Base-by-base conservation (phyloP, 2,329 filamentous ascomycete species). In the Colletotrichum tofieldiae region DNA sequence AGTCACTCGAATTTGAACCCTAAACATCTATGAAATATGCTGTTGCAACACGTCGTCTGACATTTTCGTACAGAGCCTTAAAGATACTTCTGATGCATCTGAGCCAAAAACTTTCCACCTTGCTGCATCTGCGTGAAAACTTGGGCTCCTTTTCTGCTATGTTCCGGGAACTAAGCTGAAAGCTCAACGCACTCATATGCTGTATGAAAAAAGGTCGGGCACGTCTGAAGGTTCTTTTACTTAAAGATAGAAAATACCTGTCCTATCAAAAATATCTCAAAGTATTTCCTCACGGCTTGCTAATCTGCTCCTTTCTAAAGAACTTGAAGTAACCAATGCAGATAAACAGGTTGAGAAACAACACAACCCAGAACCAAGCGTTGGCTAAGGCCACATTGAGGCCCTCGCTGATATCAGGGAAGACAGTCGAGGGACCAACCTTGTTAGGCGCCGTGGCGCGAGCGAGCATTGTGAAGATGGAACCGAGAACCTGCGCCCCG, bases 401-500 rank as follows among this genome's bases (percentile, higher is more conserved):
- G 0, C 85, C 84, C 62, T 84, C 83, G 23, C 86, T 86, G 72
- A 92, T 85, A 79, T 91, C 89, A 0, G 91, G 91, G 74, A 91
- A 92, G 26, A 92, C 89, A 6, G 84, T 82, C 1, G 89, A 89
- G 1, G 91, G 90, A 0, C 91, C 91, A 37, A 89, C 84, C 7
- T 84, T 86, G 78, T 92, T 88, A 1, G 91, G 90, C 18, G 89
- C 89, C 61, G 86, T 87, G 2, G 88, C 89, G 62, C 90, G 81
- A 1, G 89, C 90, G 43, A 88, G 84, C 45, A 93, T 92, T 1
- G 91, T 93, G 4, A 88, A 89, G 5, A 89, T 78, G 4, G 87
- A 89, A 12, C 91, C 91, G 37, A 93, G 77, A 11, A 92, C 86
- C 80, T 93, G 91, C 3, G 90, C 90, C 1, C 82, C 85, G 54